phyloP scores from a whole-genome alignment of 768 basidiomycete genomes.

The Pulveroboletus frians region DNA sequence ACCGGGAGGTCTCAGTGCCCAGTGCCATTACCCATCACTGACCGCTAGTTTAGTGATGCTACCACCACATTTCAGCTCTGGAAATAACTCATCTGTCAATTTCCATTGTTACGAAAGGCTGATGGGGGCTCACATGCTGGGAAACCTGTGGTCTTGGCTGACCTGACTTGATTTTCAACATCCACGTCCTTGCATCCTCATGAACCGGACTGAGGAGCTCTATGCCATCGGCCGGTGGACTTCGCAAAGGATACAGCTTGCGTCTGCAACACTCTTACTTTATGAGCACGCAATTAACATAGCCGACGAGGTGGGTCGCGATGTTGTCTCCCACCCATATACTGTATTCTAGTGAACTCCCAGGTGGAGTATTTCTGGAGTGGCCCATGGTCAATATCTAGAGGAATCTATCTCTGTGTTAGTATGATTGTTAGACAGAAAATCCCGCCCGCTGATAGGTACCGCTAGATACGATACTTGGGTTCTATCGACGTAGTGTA shows the following conservation, averaged over 20 bases:
- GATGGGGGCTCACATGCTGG: neutral
- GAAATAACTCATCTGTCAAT: neutral
- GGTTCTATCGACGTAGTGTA: constrained; percentile 6
- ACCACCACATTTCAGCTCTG: neutral
- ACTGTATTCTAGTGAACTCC: neutral
- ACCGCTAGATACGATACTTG: constrained; percentile 9
- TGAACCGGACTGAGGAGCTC: neutral
- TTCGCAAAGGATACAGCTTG: neutral
- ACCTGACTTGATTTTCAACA: neutral
- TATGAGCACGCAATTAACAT: constrained; percentile 12
- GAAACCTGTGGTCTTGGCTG: neutral
- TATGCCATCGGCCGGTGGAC: neutral
- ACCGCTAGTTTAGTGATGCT: too few species aligned
- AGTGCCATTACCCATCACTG: neutral
- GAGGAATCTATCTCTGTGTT: constrained; percentile 8
- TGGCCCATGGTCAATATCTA: constrained; percentile 9
- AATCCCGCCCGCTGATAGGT: neutral
- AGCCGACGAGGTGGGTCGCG: constrained; percentile 1
- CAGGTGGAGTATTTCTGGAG: constrained; percentile 13
- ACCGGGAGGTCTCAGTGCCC: neutral
- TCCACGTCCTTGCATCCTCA: neutral
- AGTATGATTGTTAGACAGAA: neutral
- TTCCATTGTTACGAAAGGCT: neutral
- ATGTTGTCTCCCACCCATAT: neutral
- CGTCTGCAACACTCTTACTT: constrained; percentile 5